Conservation (phyloP, 2,329 filamentous ascomycete genomes). For the Fusarium sp. region DNA sequence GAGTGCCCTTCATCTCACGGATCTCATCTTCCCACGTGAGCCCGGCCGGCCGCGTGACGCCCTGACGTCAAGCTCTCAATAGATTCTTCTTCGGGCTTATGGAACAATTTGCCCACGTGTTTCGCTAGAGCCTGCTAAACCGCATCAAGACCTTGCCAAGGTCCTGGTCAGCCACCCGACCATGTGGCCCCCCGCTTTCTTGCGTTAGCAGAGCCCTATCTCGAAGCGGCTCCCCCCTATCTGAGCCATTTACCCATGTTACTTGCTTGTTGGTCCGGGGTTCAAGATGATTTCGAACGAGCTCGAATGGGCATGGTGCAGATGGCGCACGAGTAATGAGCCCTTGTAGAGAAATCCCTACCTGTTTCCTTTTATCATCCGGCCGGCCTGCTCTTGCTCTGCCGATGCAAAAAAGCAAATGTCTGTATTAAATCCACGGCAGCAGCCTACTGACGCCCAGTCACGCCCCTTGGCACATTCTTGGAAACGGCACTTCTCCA, state of each 20-base stretch:
- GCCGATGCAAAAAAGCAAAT: neutral
- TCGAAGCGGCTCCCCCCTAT: conserved; percentile 47
- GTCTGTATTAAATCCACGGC: neutral
- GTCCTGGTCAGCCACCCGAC: neutral
- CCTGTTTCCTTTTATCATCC: conserved; percentile 27
- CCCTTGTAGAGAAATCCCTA: conserved; percentile 11
- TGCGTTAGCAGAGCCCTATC: neutral
- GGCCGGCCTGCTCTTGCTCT: conserved; percentile 1
- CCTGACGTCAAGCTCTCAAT: neutral
- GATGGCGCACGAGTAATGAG: conserved; percentile 30
- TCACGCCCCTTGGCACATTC: conserved; percentile 9
- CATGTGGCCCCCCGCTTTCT: neutral
- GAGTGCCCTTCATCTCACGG: neutral
- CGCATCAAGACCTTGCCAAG: neutral
- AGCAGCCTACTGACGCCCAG: conserved; percentile 19
- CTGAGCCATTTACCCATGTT: neutral
- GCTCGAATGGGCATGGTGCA: conserved; percentile 16
- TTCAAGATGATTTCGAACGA: neutral
- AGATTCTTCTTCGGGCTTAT: neutral
- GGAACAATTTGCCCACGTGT: neutral
- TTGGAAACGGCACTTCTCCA: conserved; percentile 3
- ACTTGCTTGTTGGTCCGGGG: neutral
- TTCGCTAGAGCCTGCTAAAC: neutral
- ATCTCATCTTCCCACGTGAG: neutral
- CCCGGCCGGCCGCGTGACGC: neutral